Percentiles rank a stretch among this genome's conserved stretches.
These are phyloP conservation scores for Aureobasidium sp. DNA, from an alignment of 2,329 filamentous ascomycete genomes.

Conservation along the genomic window DNA sequence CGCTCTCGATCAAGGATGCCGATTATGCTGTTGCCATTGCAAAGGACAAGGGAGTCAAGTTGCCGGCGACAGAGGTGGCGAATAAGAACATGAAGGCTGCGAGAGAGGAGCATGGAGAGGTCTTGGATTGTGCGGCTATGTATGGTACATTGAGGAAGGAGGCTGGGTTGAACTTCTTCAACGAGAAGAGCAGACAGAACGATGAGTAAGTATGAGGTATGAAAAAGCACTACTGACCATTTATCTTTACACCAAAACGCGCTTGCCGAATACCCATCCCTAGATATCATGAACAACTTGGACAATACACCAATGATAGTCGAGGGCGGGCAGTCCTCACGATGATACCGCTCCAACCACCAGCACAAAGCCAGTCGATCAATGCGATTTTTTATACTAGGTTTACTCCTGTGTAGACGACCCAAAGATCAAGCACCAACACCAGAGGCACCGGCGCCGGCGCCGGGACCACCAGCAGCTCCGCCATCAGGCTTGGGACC, in stretches of 20 bases:
- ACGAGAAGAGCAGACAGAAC: conserved; percentile 15
- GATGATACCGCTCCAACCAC: not conserved
- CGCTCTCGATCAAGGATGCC: conserved; percentile 18
- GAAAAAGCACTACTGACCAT: not conserved
- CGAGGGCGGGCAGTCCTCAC: too few species aligned
- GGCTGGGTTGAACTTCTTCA: conserved; percentile 12
- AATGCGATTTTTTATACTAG: not conserved
- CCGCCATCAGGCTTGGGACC: too few species aligned
- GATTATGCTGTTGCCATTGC: conserved; percentile 18
- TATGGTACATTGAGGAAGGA: conserved; percentile 12
- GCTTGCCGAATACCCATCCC: too few species aligned
- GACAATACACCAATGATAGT: too few species aligned
- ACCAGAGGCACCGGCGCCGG: too few species aligned
- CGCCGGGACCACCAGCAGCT: too few species aligned
- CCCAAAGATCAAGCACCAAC: too few species aligned
- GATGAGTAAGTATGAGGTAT: conserved; percentile 5
- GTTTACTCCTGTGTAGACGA: not conserved
- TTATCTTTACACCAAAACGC: too few species aligned
- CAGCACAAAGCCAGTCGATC: not conserved
- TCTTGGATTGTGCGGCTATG: conserved; percentile 10
- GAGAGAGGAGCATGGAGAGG: conserved; percentile 11
- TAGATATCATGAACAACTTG: too few species aligned
- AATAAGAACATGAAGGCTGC: conserved; percentile 17
- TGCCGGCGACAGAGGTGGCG: conserved; percentile 15
- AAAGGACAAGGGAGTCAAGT: conserved; percentile 8